These are phyloP conservation scores for Claviceps africana DNA, from an alignment of 2,329 filamentous ascomycete genomes.

Conservation along the genomic window DNA sequence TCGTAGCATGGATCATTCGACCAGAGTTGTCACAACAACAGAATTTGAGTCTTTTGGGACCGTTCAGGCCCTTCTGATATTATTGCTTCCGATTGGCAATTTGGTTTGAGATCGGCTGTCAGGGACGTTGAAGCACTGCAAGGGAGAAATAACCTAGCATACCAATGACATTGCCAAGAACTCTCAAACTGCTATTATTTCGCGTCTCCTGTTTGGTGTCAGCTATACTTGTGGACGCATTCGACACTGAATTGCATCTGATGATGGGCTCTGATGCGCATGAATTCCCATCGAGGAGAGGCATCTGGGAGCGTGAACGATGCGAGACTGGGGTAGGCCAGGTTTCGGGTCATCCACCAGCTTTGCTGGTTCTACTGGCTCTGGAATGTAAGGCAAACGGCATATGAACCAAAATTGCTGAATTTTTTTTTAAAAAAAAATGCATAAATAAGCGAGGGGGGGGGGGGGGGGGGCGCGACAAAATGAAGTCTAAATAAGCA, in stretches of 20 bases:
- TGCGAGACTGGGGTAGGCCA: no score
- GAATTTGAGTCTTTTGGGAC: slow-evolving; percentile 3
- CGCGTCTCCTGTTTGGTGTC: not conserved
- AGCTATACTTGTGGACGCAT: no score
- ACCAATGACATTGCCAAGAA: not conserved
- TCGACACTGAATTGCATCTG: no score
- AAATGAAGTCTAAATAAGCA: no score
- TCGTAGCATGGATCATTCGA: slow-evolving; percentile 47
- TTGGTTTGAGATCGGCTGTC: not conserved
- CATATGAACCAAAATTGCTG: not conserved
- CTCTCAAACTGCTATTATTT: not conserved
- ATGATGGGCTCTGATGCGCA: no score
- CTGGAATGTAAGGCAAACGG: not conserved
- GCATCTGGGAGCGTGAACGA: no score
- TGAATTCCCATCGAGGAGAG: no score
- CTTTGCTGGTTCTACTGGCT: not conserved
- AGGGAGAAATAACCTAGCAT: not conserved
- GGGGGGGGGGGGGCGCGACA: no score
- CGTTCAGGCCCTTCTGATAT: not conserved
- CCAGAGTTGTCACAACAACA: slow-evolving; percentile 10
- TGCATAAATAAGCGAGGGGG: no score
- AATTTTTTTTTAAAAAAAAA: no score
- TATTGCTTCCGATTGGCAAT: not conserved
- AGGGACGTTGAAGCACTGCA: not conserved
- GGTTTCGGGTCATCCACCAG: not conserved